A percentile compares a stretch with the other conserved stretches of the same genome.
phyloP scores from a whole-genome alignment of 1,284 basidiomycete species.

The Naganishia sp. region DNA sequence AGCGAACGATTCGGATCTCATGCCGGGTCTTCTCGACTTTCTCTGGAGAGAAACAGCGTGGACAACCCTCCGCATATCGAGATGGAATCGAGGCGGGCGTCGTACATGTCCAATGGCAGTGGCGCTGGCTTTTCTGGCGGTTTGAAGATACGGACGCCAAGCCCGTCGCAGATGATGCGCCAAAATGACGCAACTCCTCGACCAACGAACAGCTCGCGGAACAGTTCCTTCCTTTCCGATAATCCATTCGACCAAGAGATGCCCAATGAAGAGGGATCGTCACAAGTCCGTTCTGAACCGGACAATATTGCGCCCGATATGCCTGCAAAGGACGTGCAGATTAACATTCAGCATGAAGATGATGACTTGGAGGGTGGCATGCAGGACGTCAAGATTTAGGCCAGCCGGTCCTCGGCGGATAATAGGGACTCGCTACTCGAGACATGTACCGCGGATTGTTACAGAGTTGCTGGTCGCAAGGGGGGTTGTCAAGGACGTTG shows the following conservation, averaged over 20 bases:
- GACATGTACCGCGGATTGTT: no score
- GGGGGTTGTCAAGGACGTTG: no score
- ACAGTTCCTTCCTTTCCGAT: conserved; percentile 9
- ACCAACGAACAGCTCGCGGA: conserved; percentile 5
- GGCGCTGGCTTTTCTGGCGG: conserved; percentile 3
- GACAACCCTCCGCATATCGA: conserved; percentile 12
- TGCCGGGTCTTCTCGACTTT: conserved; percentile 7
- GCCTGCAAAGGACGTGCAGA: neutral
- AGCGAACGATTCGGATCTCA: conserved; percentile 27
- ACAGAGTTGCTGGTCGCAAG: no score
- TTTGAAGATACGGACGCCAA: conserved; percentile 14
- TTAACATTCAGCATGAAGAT: conserved; percentile 9
- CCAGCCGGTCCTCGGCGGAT: no score
- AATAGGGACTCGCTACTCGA: neutral
- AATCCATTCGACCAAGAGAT: conserved; percentile 1
- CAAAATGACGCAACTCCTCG: conserved; percentile 12
- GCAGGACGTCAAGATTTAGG: conserved; percentile 20
- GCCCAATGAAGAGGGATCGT: neutral
- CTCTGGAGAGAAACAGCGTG: conserved; percentile 8
- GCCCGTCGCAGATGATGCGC: conserved; percentile 19
- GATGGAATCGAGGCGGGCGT: conserved; percentile 6
- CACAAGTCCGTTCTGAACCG: neutral
- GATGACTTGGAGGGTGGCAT: conserved; percentile 8
- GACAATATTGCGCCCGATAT: conserved; percentile 4
- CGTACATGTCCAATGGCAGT: neutral